phyloP scores from a whole-genome alignment of 192 early-diverging fungal species.

The Coemansia sp. region DNA sequence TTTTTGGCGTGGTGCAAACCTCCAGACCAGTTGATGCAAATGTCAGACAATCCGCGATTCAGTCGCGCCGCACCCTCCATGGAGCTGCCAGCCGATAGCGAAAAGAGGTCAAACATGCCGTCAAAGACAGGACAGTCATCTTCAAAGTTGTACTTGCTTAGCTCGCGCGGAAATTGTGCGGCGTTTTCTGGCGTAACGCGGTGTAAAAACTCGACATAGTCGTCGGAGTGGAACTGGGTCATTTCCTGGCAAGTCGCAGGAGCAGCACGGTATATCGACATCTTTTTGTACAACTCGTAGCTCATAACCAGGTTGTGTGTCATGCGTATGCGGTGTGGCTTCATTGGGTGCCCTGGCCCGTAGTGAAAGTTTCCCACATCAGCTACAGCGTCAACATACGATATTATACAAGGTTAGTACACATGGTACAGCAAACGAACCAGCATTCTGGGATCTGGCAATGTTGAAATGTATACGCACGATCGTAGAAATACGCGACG shows the following conservation, averaged over 20 bases:
- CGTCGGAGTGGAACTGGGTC: slow-evolving; percentile 93
- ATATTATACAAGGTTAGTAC: no score
- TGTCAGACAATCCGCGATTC: slow-evolving; percentile 79
- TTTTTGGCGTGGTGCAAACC: slow-evolving; percentile 98
- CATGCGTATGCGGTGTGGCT: slow-evolving; percentile 95
- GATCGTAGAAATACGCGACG: slow-evolving; percentile 57
- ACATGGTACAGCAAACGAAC: background rate
- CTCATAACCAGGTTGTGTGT: slow-evolving; percentile 94
- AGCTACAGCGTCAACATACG: slow-evolving; percentile 19
- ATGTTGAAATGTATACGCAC: slow-evolving; percentile 28
- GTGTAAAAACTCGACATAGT: slow-evolving; percentile 92
- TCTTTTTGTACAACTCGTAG: slow-evolving; percentile 95
- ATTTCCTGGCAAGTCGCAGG: slow-evolving; percentile 91
- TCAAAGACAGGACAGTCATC: slow-evolving; percentile 99
- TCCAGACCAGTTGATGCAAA: slow-evolving; percentile 97
- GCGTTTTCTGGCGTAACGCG: slow-evolving; percentile 79
- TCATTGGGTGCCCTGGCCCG: slow-evolving; percentile 96
- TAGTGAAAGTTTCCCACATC: slow-evolving; percentile 87
- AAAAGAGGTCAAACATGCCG: slow-evolving; percentile 94
- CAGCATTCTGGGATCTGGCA: background rate
- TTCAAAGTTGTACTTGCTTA: slow-evolving; percentile 80
- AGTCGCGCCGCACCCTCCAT: slow-evolving; percentile 93
- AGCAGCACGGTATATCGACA: slow-evolving; percentile 82
- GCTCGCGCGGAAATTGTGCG: slow-evolving; percentile 63
- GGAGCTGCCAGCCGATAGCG: slow-evolving; percentile 89